Base-by-base conservation (phyloP, 495 filamentous ascomycete species). In the Daldinia bambusicola region DNA sequence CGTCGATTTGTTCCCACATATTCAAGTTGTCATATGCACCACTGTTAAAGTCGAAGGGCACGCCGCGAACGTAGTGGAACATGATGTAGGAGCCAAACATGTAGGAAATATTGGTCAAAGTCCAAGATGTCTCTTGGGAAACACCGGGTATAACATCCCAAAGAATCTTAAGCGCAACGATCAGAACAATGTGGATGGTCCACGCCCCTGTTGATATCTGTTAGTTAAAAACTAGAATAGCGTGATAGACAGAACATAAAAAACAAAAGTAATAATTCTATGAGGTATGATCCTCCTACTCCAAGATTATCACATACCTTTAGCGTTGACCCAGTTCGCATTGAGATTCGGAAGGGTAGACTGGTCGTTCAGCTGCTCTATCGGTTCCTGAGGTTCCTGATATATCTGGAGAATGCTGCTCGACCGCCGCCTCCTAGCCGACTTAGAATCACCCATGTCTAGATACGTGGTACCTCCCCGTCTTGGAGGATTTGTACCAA, bases 1-100 rank as follows among this genome's bases (percentile, higher is more conserved):
- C 95, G 83, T 99, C 95, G 77, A 99, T 99, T 84, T 99, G 95
- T 84, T 99, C 95, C 95, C 95, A 99, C 94, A 99, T 97, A 82
- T 98, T 98, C 71, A 98, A 87, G 78, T 98, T 98, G 81, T 99
- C 95, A 84, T 97, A 99, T 66, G 95, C 95, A 55, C 95, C 95
- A n/a, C 93, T 90, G 78, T 99, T 98, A 87, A 98, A 99, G 77
- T 99, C 95, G 81, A 99, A 99, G 14, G 95, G 95, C 58, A 98
- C 93, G 77, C 95, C 95, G 76, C 94, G 93, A 74, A 99, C 95
- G 84, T 90, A 97, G 83, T 99, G 95, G 80, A 99, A 99, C 95
- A 98, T 99, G 77, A 99, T 87, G 81, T 97, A 99, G 16, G 95
- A 97, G 78, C 93, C 95, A 81, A 94, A 89, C 94, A 98, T 98